Base-by-base conservation (phyloP, 2,329 filamentous ascomycete species). In the Domatiomyces catenatus region DNA sequence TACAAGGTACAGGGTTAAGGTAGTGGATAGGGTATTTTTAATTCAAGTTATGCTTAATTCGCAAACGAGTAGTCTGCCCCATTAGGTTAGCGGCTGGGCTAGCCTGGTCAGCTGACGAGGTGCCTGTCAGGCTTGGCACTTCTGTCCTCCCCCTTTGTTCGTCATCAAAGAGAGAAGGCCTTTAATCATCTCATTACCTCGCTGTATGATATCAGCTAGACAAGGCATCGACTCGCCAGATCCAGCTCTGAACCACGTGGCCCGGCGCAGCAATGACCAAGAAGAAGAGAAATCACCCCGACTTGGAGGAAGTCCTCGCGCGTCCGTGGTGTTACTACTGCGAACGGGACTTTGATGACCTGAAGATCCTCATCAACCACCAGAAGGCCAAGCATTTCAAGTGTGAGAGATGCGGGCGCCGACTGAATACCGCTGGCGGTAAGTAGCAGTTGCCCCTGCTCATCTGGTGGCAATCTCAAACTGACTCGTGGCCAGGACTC, bases 351-450 rank as follows among this genome's bases (percentile, higher is more conserved):
- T 98, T 96, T 66, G 89, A 96, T 67, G 92, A 98, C 67, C 69
- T 94, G 46, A 95, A 94, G 73, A 88, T 96, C 60, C 80, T 98
- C 57, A 93, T 94, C 60, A 89, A 86, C 52, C 92, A 98, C 67
- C 92, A 96, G 64, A 96, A 95, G 67, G 89, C 90, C n/a, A 96
- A 96, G 70, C 92, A 98, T 68, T 96, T 94, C 75, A 95, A 94
- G 69, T 98, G 92, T 70, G 86, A 94, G 61, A 75, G 83, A 71
- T 98, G 92, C 66, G 82, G 82, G 49, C 80, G 92, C 57, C 77
- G 89, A 59, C 71, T 98, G 50, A 95, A 94, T 65, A 98, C 92
- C 1, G 89, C 89, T 43, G 92, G 92, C 76, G 92, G 88, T 93
- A 68, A 63, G 77, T 66, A 8, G 19, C 22, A 12, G 36, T 36